Conservation (phyloP, 768 basidiomycete species). For the Lactarius evosmus region DNA sequence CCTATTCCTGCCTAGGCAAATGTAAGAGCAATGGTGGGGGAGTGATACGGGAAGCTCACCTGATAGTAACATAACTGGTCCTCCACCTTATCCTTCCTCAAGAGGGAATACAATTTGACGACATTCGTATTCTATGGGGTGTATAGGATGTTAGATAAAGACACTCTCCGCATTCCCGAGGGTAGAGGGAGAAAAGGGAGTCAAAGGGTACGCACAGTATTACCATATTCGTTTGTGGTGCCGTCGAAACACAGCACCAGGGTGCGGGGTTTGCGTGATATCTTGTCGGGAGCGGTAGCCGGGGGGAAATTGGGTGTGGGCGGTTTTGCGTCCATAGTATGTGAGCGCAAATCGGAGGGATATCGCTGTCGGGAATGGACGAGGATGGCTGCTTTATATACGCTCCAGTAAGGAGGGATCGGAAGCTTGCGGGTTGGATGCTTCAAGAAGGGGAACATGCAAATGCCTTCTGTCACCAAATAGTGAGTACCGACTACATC, state of each 20-base stretch:
- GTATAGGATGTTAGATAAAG: constrained; percentile 14
- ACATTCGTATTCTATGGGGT: constrained; percentile 41
- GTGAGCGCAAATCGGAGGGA: neutral
- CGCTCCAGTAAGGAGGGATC: neutral
- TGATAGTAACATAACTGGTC: constrained; percentile 62
- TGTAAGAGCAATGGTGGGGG: too few species aligned
- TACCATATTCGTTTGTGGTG: constrained; percentile 17
- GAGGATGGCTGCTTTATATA: neutral
- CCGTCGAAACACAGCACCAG: constrained; percentile 28
- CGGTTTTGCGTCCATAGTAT: neutral
- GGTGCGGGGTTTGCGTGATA: constrained; percentile 18
- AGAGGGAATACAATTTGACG: constrained; percentile 38
- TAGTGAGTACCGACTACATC: neutral
- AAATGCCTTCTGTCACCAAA: neutral
- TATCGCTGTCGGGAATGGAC: neutral
- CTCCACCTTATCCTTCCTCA: constrained; percentile 38
- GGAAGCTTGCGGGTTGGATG: neutral
- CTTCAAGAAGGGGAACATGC: neutral
- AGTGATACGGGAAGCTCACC: constrained; percentile 35
- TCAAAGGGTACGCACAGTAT: neutral
- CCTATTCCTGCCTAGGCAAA: constrained; percentile 43
- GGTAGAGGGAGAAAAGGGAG: neutral
- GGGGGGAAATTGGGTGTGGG: neutral
- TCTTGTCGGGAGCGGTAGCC: constrained; percentile 23
- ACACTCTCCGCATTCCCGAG: neutral